phyloP scores from a whole-genome alignment of 75 land plant species.

The Selaginella moellendorffii region DNA sequence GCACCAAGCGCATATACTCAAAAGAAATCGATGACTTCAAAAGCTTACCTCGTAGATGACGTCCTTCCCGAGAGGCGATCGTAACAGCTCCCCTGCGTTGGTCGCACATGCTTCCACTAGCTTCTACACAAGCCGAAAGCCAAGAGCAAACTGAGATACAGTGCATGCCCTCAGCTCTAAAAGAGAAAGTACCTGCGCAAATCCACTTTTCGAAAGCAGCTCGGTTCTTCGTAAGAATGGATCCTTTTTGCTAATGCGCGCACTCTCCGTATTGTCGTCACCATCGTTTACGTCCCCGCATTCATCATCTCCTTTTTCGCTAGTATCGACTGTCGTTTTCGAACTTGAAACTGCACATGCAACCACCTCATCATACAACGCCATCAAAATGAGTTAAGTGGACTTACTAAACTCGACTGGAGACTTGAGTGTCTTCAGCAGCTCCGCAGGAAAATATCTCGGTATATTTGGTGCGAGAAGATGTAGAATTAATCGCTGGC shows the following conservation, averaged over 20 bases:
- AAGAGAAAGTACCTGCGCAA: conserved; percentile 55
- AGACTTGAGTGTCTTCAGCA: conserved; percentile 31
- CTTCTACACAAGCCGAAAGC: no score
- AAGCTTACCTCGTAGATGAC: conserved; percentile 70
- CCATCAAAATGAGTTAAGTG: not conserved
- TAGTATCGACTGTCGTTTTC: no score
- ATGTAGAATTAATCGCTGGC: conserved; percentile 58
- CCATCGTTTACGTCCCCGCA: conserved; percentile 11
- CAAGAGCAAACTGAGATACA: conserved; percentile 6
- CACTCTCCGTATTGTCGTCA: conserved; percentile 17
- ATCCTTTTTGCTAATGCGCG: conserved; percentile 70
- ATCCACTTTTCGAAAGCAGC: conserved; percentile 52
- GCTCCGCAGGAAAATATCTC: conserved; percentile 60
- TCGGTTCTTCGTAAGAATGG: conserved; percentile 55
- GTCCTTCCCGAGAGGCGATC: conserved; percentile 70
- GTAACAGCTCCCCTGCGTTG: conserved; percentile 49
- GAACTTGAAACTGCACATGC: no score
- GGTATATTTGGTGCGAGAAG: conserved; percentile 61
- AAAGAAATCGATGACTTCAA: not conserved
- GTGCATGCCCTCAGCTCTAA: not conserved
- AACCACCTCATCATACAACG: no score
- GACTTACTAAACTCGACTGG: not conserved
- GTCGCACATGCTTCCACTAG: conserved; percentile 51
- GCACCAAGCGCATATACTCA: no score
- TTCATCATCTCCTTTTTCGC: not conserved